A percentile compares a stretch with the other conserved stretches of the same genome.
These are phyloP conservation scores for Glebionis coronaria DNA, from an alignment of 129 eudicot species.

Conservation along the genomic window DNA sequence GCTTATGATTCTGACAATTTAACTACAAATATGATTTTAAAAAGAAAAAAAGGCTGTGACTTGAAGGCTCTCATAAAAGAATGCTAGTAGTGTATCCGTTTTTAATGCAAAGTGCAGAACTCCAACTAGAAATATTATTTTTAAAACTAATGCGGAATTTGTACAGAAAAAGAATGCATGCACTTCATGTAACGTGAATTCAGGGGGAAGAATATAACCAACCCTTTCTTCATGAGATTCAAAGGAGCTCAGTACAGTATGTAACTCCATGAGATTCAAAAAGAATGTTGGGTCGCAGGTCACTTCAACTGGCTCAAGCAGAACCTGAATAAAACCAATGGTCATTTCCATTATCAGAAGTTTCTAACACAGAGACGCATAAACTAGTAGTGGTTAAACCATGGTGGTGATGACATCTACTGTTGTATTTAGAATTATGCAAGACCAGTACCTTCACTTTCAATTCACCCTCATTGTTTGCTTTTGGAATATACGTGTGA, in stretches of 20 bases:
- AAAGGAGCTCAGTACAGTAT: constrained; percentile 36
- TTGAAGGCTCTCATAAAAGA: background rate
- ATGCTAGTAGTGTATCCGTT: background rate
- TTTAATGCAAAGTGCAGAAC: background rate
- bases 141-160: background rate
- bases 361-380: background rate
- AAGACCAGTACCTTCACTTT: constrained; percentile 47
- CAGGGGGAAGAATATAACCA: constrained; percentile 4
- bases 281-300: constrained; percentile 51
- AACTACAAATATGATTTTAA: background rate
- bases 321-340: constrained; percentile 49
- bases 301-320: constrained; percentile 62
- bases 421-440: constrained; percentile 1
- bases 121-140: constrained; percentile 3
- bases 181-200: constrained; percentile 8
- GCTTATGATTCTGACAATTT: background rate
- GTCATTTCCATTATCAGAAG: constrained; percentile 20
- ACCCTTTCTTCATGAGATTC: constrained; percentile 68
- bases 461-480: constrained; percentile 37
- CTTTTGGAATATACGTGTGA: constrained; percentile 50
- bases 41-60: background rate
- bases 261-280: constrained; percentile 46
- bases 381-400: background rate
- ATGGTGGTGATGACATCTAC: constrained; percentile 13
- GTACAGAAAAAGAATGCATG: constrained; percentile 20